phyloP scores from a whole-genome alignment of 441 rosid species.

The Gossypium davidsonii region DNA sequence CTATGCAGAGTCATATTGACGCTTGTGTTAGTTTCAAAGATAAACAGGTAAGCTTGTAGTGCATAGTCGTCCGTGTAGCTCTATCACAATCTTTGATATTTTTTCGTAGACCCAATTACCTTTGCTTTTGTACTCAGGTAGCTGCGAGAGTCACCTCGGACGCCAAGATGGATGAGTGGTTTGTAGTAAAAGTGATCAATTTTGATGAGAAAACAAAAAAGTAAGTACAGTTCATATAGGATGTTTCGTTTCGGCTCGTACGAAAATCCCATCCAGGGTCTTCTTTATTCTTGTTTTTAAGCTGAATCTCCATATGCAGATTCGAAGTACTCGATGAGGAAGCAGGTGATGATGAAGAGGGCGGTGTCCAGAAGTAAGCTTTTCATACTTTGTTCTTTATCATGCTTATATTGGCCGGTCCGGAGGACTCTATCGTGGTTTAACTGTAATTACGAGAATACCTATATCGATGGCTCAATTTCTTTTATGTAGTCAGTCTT shows the following conservation, averaged over 20 bases:
- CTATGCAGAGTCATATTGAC: conserved; percentile 67
- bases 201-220: conserved; percentile 82
- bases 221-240: conserved; percentile 41
- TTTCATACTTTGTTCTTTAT: background rate
- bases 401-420: background rate
- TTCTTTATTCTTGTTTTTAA: background rate
- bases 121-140: conserved; percentile 45
- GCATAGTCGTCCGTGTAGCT: background rate
- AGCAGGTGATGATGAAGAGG: conserved; percentile 91
- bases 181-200: conserved; percentile 79
- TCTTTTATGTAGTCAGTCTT: background rate
- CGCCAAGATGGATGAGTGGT: conserved; percentile 87
- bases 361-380: conserved; percentile 62
- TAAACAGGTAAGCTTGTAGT: conserved; percentile 60
- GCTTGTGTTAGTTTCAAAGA: conserved; percentile 65
- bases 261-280: background rate
- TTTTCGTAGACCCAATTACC: background rate
- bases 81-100: background rate
- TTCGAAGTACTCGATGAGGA: conserved; percentile 94
- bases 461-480: no score
- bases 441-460: background rate
- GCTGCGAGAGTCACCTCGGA: conserved; percentile 86
- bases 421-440: background rate
- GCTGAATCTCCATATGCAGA: conserved; percentile 30
- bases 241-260: background rate